Evolutionary conservation across 2,329 filamentous ascomycete species (phyloP).

Genomic region (Teratosphaeria epicoccoides): DNA sequence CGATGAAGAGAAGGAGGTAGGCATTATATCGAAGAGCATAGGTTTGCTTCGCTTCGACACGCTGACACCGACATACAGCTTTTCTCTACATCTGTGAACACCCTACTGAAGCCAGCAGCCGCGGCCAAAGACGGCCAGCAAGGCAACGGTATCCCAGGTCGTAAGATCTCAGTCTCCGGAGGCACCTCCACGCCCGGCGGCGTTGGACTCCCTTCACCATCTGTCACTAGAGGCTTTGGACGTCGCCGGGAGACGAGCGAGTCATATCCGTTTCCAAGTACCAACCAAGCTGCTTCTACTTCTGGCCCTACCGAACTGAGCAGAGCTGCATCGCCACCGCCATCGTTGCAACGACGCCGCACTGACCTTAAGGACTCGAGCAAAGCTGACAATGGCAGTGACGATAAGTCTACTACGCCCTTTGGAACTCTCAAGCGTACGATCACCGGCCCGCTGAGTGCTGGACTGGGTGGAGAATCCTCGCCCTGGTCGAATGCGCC

Average conservation of each 20-base stretch:
- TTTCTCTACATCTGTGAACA: constrained; percentile 83
- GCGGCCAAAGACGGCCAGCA: constrained; percentile 50
- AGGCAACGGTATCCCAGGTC: constrained; percentile 50
- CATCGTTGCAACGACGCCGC: constrained; percentile 49
- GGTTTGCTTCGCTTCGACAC: not conserved
- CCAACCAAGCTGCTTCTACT: constrained; percentile 47
- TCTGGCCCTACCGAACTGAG: constrained; percentile 52
- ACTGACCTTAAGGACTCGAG: constrained; percentile 49
- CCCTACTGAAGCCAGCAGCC: constrained; percentile 77
- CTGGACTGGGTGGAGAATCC: constrained; percentile 36
- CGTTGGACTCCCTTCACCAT: constrained; percentile 64
- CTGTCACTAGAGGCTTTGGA: constrained; percentile 55
- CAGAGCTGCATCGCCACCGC: constrained; percentile 49
- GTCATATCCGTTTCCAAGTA: constrained; percentile 45
- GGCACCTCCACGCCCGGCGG: constrained; percentile 50
- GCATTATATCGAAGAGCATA: constrained; percentile 1
- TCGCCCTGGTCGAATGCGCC: constrained; percentile 52
- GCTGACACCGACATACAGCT: constrained; percentile 41
- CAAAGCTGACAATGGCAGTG: constrained; percentile 23
- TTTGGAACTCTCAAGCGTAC: constrained; percentile 48
- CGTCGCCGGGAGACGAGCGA: constrained; percentile 79
- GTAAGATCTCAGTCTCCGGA: constrained; percentile 71
- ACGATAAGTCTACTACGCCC: constrained; percentile 30
- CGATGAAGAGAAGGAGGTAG: constrained; percentile 55
- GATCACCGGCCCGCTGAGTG: constrained; percentile 43